Evolutionary conservation across 257 asterid genomes (phyloP).

Genomic region (Salvia splendens): DNA sequence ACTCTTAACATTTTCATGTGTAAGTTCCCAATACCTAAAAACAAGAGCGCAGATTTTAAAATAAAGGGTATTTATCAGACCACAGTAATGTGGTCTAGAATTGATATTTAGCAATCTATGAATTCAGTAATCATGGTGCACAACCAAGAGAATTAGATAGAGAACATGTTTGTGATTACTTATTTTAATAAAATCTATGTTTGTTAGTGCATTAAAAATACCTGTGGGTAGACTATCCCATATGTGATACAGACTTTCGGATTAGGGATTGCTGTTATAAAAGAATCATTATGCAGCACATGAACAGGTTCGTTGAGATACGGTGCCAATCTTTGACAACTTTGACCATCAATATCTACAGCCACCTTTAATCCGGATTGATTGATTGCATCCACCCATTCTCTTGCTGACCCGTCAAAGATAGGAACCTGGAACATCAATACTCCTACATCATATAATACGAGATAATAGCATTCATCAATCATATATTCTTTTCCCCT

Average conservation of each 20-base stretch:
- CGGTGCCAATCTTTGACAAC: conserved; percentile 71
- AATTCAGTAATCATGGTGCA: conserved; percentile 9
- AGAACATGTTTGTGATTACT: neutral
- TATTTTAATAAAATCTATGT: neutral
- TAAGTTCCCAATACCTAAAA: neutral
- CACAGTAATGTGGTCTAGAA: neutral
- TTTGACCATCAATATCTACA: conserved; percentile 52
- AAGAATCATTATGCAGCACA: conserved; percentile 68
- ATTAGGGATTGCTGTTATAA: conserved; percentile 77
- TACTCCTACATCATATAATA: neutral
- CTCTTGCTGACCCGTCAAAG: conserved; percentile 93
- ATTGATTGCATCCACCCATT: conserved; percentile 81
- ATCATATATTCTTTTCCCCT: conserved; percentile 22
- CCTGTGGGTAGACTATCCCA: conserved; percentile 90
- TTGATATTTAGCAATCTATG: conserved; percentile 18
- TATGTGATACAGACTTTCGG: conserved; percentile 57
- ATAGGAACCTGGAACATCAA: conserved; percentile 73
- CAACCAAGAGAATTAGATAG: conserved; percentile 9
- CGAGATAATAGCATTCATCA: conserved; percentile 8
- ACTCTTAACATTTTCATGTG: conserved; percentile 13
- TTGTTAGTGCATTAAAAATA: conserved; percentile 25
- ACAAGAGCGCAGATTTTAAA: neutral
- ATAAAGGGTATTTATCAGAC: neutral
- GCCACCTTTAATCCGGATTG: conserved; percentile 78
- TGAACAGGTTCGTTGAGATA: conserved; percentile 64